phyloP scores from a whole-genome alignment of 345 rosid species.

The Clarkia xantiana region DNA sequence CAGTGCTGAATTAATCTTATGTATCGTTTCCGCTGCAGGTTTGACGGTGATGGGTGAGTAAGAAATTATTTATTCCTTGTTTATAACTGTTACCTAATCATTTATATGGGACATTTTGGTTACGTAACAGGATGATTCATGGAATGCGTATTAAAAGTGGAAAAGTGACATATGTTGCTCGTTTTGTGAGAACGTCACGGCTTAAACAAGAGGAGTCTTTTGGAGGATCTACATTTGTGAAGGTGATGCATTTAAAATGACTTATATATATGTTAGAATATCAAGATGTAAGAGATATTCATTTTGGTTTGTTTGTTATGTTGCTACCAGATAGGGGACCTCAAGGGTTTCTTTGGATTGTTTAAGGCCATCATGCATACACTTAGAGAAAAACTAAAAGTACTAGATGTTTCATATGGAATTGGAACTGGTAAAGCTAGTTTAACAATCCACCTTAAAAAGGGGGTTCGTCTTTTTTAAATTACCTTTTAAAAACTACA shows the following conservation, averaged over 20 bases:
- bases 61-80: too few relatives aligned
- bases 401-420: slow-evolving; percentile 68
- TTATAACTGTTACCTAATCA: too few relatives aligned
- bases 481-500: too few relatives aligned
- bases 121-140: slow-evolving; percentile 97
- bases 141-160: slow-evolving; percentile 81
- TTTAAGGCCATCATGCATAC: slow-evolving; percentile 53
- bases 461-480: too few relatives aligned
- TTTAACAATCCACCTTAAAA: too few relatives aligned
- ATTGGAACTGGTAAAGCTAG: slow-evolving; percentile 56
- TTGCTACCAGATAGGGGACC: slow-evolving; percentile 65
- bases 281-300: too few relatives aligned
- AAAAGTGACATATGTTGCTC: slow-evolving; percentile 75
- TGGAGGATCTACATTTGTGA: slow-evolving; percentile 76
- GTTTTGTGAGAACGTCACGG: slow-evolving; percentile 65
- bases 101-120: too few relatives aligned
- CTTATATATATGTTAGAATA: too few relatives aligned
- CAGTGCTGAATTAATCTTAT: too few relatives aligned
- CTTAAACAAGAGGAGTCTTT: slow-evolving; percentile 76
- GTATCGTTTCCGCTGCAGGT: slow-evolving; percentile 39
- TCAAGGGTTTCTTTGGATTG: slow-evolving; percentile 74
- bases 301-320: too few relatives aligned
- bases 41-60: slow-evolving; percentile 98
- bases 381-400: slow-evolving; percentile 53
- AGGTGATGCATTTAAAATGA: slow-evolving; percentile 20